A percentile compares a stretch with the other conserved stretches of the same genome.
Conservation (phyloP, 2,329 filamentous ascomycete species). For the Chrysoporthe puriensis region DNA sequence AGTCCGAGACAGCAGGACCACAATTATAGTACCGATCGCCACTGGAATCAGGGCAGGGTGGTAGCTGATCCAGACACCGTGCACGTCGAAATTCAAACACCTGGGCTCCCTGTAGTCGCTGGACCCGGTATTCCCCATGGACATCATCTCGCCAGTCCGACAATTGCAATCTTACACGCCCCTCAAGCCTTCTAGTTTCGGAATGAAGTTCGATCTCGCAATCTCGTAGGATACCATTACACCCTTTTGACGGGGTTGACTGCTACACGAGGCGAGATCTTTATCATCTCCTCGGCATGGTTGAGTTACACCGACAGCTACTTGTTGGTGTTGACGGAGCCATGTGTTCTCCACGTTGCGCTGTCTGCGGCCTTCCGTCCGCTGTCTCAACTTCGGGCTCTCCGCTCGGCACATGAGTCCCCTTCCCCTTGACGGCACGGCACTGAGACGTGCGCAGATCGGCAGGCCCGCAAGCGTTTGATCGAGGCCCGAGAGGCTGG, state of each 20-base stretch:
- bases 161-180: background rate
- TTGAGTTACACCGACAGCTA: background rate
- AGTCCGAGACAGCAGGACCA: conserved; percentile 13
- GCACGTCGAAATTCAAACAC: conserved; percentile 8
- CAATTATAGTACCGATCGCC: background rate
- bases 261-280: conserved; percentile 6
- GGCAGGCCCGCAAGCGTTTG: background rate
- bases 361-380: conserved; percentile 4
- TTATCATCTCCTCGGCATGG: background rate
- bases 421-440: background rate
- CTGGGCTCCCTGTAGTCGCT: background rate
- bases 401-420: background rate
- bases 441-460: conserved; percentile 7
- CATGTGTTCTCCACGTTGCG: conserved; percentile 10
- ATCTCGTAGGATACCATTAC: background rate
- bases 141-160: conserved; percentile 14
- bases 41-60: conserved; percentile 1
- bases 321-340: background rate
- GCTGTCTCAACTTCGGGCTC: background rate
- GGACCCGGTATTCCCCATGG: conserved; percentile 8
- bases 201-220: conserved; percentile 7
- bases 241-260: conserved; percentile 1
- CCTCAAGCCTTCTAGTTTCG: background rate
- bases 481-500: background rate
- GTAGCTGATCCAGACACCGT: conserved; percentile 4